Percentiles rank a stretch among this genome's conserved stretches.
Evolutionary conservation across 805 yeast genomes (phyloP).

Genomic region (Yamadazyma olivae): DNA sequence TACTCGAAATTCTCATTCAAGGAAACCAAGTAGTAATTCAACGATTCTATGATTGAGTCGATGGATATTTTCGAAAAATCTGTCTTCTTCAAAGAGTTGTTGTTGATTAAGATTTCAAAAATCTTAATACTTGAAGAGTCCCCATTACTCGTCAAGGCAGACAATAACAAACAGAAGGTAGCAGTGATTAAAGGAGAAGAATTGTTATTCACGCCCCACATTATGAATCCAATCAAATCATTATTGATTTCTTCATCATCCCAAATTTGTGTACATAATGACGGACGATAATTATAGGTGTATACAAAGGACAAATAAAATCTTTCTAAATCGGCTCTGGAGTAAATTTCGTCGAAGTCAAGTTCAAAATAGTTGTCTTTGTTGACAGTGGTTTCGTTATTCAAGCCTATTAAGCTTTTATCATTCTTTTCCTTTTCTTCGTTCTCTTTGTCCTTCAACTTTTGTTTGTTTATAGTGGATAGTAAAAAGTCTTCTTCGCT

Average conservation of each 20-base stretch:
- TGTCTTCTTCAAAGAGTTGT: slow-evolving; percentile 24
- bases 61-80: slow-evolving; percentile 51
- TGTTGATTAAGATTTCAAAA: slow-evolving; percentile 38
- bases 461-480: slow-evolving; percentile 37
- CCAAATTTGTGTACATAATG: slow-evolving; percentile 65
- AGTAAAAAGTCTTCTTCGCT: slow-evolving; percentile 70
- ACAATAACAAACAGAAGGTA: slow-evolving; percentile 72
- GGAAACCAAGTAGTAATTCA: slow-evolving; percentile 52
- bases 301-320: slow-evolving; percentile 75
- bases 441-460: slow-evolving; percentile 8
- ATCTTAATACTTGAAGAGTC: slow-evolving; percentile 44
- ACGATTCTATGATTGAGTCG: slow-evolving; percentile 50
- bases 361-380: slow-evolving; percentile 17
- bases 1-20: slow-evolving; percentile 35
- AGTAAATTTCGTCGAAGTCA: slow-evolving; percentile 59
- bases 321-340: slow-evolving; percentile 82
- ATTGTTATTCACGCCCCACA: slow-evolving; percentile 84
- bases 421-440: slow-evolving; percentile 4
- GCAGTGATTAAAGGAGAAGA: slow-evolving; percentile 77
- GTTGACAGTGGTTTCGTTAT: slow-evolving; percentile 1
- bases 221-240: slow-evolving; percentile 72
- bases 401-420: slow-evolving; percentile 1
- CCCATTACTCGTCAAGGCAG: slow-evolving; percentile 66
- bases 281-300: slow-evolving; percentile 61
- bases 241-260: slow-evolving; percentile 31